Conservation (phyloP, 2,329 filamentous ascomycete species). For the Phialophora expanda region DNA sequence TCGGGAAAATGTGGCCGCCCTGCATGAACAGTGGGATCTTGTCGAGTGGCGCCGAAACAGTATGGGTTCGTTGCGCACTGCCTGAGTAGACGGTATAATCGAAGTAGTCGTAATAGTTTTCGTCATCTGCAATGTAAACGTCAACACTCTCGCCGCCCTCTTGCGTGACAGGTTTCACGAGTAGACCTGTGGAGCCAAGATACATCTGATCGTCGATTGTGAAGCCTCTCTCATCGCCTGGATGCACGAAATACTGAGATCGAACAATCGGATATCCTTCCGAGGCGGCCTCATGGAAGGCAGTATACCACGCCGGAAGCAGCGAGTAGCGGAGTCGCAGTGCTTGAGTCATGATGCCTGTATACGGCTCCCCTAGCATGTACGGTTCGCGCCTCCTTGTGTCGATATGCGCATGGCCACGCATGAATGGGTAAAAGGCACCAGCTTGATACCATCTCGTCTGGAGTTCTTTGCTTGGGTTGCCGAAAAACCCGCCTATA, state of each 20-base stretch:
- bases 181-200: slow-evolving; percentile 81
- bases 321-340: slow-evolving; percentile 87
- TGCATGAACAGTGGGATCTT: slow-evolving; percentile 90
- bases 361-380: slow-evolving; percentile 81
- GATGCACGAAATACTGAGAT: slow-evolving; percentile 92
- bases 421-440: slow-evolving; percentile 98
- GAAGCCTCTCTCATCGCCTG: slow-evolving; percentile 84
- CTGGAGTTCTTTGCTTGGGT: slow-evolving; percentile 88
- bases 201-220: slow-evolving; percentile 92
- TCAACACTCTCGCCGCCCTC: slow-evolving; percentile 74
- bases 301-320: slow-evolving; percentile 93
- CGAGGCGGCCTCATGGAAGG: slow-evolving; percentile 85
- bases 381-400: slow-evolving; percentile 94
- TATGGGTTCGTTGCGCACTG: slow-evolving; percentile 68
- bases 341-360: slow-evolving; percentile 82
- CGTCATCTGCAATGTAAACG: slow-evolving; percentile 85
- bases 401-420: slow-evolving; percentile 95
- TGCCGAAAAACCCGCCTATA: slow-evolving; percentile 97
- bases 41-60: slow-evolving; percentile 77
- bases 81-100: slow-evolving; percentile 78
- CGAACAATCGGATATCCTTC: slow-evolving; percentile 85
- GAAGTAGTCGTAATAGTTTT: slow-evolving; percentile 95
- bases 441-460: slow-evolving; percentile 96
- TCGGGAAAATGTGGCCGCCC: slow-evolving; percentile 87
- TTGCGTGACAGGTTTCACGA: slow-evolving; percentile 88